Percentiles rank a stretch among this genome's conserved stretches.
These are phyloP conservation scores for Udeniomyces megalosporus DNA, from an alignment of 768 basidiomycete species.

Conservation along the genomic window DNA sequence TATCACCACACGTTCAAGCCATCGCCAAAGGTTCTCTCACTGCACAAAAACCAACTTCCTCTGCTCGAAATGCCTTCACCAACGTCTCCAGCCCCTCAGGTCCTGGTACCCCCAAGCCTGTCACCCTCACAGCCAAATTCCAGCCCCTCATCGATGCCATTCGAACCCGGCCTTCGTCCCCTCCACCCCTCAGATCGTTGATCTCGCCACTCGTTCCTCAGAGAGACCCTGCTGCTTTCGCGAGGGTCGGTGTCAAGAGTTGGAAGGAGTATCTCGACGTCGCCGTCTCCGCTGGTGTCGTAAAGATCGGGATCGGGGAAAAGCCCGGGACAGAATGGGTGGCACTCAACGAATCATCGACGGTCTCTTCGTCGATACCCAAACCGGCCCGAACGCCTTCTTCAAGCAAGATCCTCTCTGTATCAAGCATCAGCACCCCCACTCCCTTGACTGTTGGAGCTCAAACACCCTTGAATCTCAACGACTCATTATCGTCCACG, in stretches of 20 bases:
- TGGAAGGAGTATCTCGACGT: neutral
- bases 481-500: neutral
- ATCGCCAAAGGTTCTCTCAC: neutral
- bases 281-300: neutral
- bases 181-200: neutral
- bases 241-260: neutral
- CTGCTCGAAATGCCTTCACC: neutral
- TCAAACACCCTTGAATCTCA: too few species aligned
- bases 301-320: slow-evolving; percentile 1
- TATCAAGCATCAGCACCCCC: neutral
- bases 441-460: too few species aligned
- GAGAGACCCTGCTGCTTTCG: neutral
- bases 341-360: neutral
- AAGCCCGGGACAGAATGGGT: slow-evolving; percentile 11
- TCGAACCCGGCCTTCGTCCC: neutral
- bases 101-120: neutral
- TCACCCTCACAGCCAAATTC: neutral
- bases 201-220: neutral
- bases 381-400: neutral
- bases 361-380: neutral
- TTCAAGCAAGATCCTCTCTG: neutral
- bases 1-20: neutral
- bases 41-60: neutral
- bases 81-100: neutral
- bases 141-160: neutral